Evolutionary conservation across 2,329 filamentous ascomycete species (phyloP), one percentile per base, ranked within the genome.

Genomic region (Aureobasidium lini): DNA sequence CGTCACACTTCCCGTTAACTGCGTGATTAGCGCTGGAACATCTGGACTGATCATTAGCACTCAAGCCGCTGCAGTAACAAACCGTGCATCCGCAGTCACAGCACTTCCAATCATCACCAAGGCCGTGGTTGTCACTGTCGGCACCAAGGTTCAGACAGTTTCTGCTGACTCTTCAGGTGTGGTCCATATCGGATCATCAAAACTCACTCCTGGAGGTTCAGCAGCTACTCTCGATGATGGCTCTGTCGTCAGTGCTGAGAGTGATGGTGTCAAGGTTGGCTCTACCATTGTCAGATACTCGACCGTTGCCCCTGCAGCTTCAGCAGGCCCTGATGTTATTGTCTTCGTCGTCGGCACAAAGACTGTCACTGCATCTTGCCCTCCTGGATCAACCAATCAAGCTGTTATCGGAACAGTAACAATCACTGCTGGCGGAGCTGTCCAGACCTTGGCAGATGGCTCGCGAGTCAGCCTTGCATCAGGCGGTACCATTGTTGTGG

Each of bases 381-480:
- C 47, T 6, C 16, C 57, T 15, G 57, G 57, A 31, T n/a, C 37
- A 1, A 52, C 29, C 10, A 42, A 42, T 3, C n/a, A 59, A 18
- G 62, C 59, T 16, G 58, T 63, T 7, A 56, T 67, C 28, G 65
- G 62, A 9, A 54, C 60, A 6, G 46, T 62, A 15, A 66, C 65
- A 16, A 43, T 61, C 9, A 53, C 52, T 16, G 40, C 54, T 6
- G 63, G 63, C 13, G 65, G 64, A 13, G 39, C 62, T 6, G 49
- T 60, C 2, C 52, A 65, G 29, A 65, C 62, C 4, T 57, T 68
- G 8, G 39, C 60, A 1, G 57, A 62, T 31, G 65, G 65, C 4
- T 18, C 63, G 13, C 46, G 60, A 6, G 39, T 66, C 40, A 67
- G 63, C 13, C 57, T 62, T 6, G 57, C 47, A 13, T 39, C 37